phyloP scores from a whole-genome alignment of 2,329 filamentous ascomycete species.

The Salinomyces thailandicus region DNA sequence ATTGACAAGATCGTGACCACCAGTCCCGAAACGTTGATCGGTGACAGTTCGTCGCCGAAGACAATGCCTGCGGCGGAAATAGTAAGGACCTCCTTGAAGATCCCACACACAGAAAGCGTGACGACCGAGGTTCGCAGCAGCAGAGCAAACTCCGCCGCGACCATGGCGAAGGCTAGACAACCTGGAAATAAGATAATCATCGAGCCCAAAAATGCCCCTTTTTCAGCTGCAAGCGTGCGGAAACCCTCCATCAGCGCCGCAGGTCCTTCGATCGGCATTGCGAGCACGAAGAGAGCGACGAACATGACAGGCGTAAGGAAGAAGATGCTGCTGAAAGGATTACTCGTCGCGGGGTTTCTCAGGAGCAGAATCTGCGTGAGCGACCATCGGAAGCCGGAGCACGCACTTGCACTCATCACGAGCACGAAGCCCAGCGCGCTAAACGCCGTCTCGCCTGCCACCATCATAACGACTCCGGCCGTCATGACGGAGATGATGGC shows the following conservation, averaged over 20 bases:
- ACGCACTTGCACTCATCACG: slow-evolving; percentile 87
- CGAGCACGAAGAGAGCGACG: slow-evolving; percentile 63
- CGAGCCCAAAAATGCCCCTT: slow-evolving; percentile 57
- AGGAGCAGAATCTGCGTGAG: slow-evolving; percentile 94
- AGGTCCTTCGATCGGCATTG: slow-evolving; percentile 77
- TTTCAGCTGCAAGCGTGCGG: slow-evolving; percentile 50
- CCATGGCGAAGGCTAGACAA: slow-evolving; percentile 89
- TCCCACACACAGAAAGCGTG: slow-evolving; percentile 89
- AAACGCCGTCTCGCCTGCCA: slow-evolving; percentile 87
- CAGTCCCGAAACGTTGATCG: slow-evolving; percentile 77
- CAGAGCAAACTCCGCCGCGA: slow-evolving; percentile 86
- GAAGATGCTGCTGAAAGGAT: slow-evolving; percentile 94
- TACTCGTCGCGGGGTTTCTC: slow-evolving; percentile 86
- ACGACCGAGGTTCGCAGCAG: slow-evolving; percentile 92
- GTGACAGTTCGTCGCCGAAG: slow-evolving; percentile 78
- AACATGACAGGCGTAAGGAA: slow-evolving; percentile 99
- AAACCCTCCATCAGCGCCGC: slow-evolving; percentile 57
- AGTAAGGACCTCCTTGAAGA: slow-evolving; percentile 97
- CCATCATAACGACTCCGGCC: slow-evolving; percentile 91
- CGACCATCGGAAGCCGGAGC: slow-evolving; percentile 95
- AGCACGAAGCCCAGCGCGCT: slow-evolving; percentile 76
- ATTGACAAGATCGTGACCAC: slow-evolving; percentile 81
- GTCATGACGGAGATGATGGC: slow-evolving; percentile 89
- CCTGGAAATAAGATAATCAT: slow-evolving; percentile 81
- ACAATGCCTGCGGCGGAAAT: slow-evolving; percentile 79